Evolutionary conservation across 2,329 filamentous ascomycete genomes (phyloP), one percentile per base, ranked within the genome.

Genomic region (Pseudocercospora musae): DNA sequence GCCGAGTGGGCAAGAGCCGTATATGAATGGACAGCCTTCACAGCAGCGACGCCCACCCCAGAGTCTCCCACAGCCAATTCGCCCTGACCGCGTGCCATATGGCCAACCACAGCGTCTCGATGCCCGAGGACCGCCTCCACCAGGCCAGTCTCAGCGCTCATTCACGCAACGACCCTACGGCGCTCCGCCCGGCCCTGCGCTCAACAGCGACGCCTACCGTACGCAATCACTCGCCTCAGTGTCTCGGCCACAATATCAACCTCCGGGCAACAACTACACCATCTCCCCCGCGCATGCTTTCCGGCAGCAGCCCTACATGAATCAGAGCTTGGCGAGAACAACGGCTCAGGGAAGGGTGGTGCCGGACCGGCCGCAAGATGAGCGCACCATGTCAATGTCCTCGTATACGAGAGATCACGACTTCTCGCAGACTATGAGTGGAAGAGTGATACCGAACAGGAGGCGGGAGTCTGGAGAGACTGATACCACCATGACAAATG

Each of bases 331-430:
- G 69, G 88, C 92, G 1, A 85, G 89, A 65, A 96, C 92, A 54
- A 99, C 95, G 2, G 91, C 93, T 8, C 93, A 97, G 75, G 95
- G 95, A 31, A 86, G 95, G 64, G 83, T 95, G 37, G 92, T 99
- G 8, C 95, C 95, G 1, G 93, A 97, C 74, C 87, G 94, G 58
- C 90, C 93, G 65, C 67, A 69, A 29, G 91, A 96, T 71, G 94
- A 98, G 76, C 87, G 95, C 62, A 88, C 95, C 66, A 98, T 98
- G 95, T 96, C 94, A 50, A 89, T 99, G 89, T 95, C 89, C 4
- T 91, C 90, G 9, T 90, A 92, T 69, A 84, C 88, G 2, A 83
- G 89, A 58, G 91, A 96, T 69, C 84, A 85, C 64, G 89, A 92
- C 49, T 89, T 95, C 75, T 78, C 81, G 11, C 94, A 97, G 77